Base-by-base conservation (phyloP, 805 yeast genomes). In the Saturnispora gosingensis region DNA sequence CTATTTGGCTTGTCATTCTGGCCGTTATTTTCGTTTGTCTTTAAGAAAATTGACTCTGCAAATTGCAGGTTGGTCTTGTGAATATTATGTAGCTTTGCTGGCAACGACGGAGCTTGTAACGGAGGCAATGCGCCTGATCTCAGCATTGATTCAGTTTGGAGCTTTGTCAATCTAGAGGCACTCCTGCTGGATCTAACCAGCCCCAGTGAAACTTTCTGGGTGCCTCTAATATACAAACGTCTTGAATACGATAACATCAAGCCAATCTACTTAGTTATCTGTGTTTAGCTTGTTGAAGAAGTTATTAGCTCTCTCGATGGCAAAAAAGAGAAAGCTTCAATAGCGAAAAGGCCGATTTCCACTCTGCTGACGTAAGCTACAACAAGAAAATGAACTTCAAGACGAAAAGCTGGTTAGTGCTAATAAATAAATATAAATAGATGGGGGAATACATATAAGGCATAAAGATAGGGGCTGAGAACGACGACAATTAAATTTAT, bases 121-220 rank as follows among this genome's bases (percentile, higher is more conserved):
- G 44, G 30, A 24, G 44, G 44, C 18, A 36, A 25, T 13, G 18
- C 9, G 18, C 48, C 50, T 20, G 44, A 22, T 27, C 25, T 24
- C 24, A 49, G 42, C 24, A 57, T 51, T 38, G 56, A 38, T 20
- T 57, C 53, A 3, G 57, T 54, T 45, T 59, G 60, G 39, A 56
- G 39, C 28, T 51, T 49, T 6, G 59, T 46, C n/a, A 59, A 30
- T 39, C 55, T 52, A 16, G 48, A 43, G 2, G 55, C 55, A n/a
- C 36, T 18, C 39, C 55, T 49, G 15, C 6, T 38, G 22, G 10
- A 20, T 11, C 24, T 39, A 43, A 27, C 13, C 8, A 27, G 25
- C n/a, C 16, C 25, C 22, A 24, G 18, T 7, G 44, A 24, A 3
- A 24, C 30, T 13, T n/a, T 24, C 15, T 24, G 27, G 8, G 44